phyloP scores from a whole-genome alignment of 495 filamentous ascomycete species.

The Aspergillus nanangensis region DNA sequence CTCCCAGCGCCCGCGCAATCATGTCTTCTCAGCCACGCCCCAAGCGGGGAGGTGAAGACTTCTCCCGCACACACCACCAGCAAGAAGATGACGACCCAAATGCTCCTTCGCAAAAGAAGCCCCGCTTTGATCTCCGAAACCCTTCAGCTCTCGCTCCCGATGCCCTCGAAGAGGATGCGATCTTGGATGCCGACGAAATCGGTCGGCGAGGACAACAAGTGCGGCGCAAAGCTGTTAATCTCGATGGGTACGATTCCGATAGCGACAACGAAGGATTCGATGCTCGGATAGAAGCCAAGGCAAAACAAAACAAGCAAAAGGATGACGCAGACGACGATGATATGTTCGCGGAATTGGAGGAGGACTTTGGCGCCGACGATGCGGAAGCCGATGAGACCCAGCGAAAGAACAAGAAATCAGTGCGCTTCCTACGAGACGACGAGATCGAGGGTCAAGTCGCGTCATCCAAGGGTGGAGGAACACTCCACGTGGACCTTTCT shows the following conservation, averaged over 20 bases:
- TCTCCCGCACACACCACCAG: slow-evolving; percentile 64
- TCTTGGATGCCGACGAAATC: slow-evolving; percentile 89
- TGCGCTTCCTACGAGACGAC: slow-evolving; percentile 67
- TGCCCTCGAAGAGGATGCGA: slow-evolving; percentile 71
- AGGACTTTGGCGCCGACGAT: slow-evolving; percentile 53
- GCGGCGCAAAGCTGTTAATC: slow-evolving; percentile 87
- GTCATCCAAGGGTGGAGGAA: slow-evolving; percentile 65
- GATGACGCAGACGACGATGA: slow-evolving; percentile 59
- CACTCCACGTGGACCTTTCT: slow-evolving; percentile 55
- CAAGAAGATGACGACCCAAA: slow-evolving; percentile 44
- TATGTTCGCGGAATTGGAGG: slow-evolving; percentile 82
- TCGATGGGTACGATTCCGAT: slow-evolving; percentile 95
- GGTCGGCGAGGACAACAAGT: slow-evolving; percentile 71
- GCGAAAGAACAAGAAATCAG: slow-evolving; percentile 70
- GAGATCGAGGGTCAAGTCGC: slow-evolving; percentile 87
- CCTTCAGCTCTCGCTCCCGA: slow-evolving; percentile 82
- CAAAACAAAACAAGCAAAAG: slow-evolving; percentile 45
- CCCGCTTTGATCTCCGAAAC: slow-evolving; percentile 92
- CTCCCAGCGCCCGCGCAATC: slow-evolving; percentile 1
- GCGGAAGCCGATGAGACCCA: slow-evolving; percentile 40
- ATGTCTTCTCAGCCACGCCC: slow-evolving; percentile 73
- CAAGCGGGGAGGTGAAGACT: slow-evolving; percentile 77
- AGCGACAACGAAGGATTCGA: slow-evolving; percentile 89
- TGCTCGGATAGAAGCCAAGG: slow-evolving; percentile 56
- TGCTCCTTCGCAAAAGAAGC: slow-evolving; percentile 63